phyloP scores from a whole-genome alignment of 805 yeast genomes.

The Candida insectalens region DNA sequence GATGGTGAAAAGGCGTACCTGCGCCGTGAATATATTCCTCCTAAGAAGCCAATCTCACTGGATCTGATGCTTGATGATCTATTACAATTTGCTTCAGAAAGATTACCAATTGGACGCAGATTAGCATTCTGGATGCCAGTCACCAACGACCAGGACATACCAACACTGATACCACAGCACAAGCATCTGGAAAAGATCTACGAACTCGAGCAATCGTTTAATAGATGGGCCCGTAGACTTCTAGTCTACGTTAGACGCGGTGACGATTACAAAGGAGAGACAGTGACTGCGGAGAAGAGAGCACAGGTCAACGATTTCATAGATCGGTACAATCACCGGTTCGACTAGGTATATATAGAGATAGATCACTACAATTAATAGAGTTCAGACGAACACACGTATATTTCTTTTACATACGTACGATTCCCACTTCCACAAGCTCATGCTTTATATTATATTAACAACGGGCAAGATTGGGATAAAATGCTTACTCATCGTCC shows the following conservation, averaged over 20 bases:
- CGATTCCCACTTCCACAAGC: too few species aligned
- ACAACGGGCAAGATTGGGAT: too few species aligned
- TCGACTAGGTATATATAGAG: conserved; percentile 14
- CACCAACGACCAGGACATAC: conserved; percentile 65
- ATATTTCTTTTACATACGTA: background rate
- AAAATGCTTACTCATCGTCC: conserved; percentile 45
- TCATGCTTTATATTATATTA: conserved; percentile 3
- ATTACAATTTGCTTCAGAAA: conserved; percentile 57
- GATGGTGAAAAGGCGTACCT: conserved; percentile 73
- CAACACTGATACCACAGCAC: conserved; percentile 70
- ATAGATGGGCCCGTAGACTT: conserved; percentile 87
- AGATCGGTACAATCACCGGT: conserved; percentile 66
- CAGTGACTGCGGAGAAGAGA: conserved; percentile 32
- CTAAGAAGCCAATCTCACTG: conserved; percentile 83
- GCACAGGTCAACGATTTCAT: conserved; percentile 52
- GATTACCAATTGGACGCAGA: conserved; percentile 69
- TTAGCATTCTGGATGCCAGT: conserved; percentile 97
- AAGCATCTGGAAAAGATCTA: conserved; percentile 58
- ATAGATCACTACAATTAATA: background rate
- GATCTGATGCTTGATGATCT: conserved; percentile 72
- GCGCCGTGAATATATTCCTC: conserved; percentile 78
- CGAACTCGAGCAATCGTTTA: conserved; percentile 77
- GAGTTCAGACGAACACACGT: background rate
- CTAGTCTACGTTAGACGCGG: conserved; percentile 69
- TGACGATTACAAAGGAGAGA: conserved; percentile 36